Evolutionary conservation across 345 rosid genomes (phyloP).

Genomic region (Linum trigynum): DNA sequence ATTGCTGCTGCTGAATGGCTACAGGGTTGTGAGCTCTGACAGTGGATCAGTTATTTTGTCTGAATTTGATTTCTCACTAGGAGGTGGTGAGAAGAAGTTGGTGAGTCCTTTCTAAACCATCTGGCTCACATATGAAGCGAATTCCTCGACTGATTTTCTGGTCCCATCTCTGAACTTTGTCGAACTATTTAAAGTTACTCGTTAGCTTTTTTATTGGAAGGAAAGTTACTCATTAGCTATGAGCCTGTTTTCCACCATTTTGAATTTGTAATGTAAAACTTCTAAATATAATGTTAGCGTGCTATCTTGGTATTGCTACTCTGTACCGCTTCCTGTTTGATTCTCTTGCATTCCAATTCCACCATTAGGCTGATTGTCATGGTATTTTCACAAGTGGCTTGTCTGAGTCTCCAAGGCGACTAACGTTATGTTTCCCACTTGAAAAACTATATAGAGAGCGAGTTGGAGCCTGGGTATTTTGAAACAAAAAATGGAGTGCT

Average conservation of each 20-base stretch:
- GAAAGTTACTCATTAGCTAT: no score
- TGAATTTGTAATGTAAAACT: neutral
- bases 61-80: slow-evolving; percentile 52
- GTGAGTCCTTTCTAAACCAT: slow-evolving; percentile 34
- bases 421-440: neutral
- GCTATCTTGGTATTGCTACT: neutral
- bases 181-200: no score
- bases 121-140: neutral
- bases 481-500: neutral
- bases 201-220: no score
- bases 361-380: neutral
- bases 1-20: slow-evolving; percentile 15
- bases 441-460: neutral
- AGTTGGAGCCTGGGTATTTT: neutral
- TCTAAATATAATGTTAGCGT: neutral
- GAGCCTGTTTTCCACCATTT: neutral
- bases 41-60: slow-evolving; percentile 51
- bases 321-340: neutral
- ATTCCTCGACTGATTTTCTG: no score
- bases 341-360: neutral
- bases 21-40: slow-evolving; percentile 46
- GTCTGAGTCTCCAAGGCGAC: neutral
- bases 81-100: slow-evolving; percentile 52
- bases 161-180: neutral
- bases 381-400: neutral